Base-by-base conservation (phyloP, 2,329 filamentous ascomycete genomes). In the Rutstroemia sp. region DNA sequence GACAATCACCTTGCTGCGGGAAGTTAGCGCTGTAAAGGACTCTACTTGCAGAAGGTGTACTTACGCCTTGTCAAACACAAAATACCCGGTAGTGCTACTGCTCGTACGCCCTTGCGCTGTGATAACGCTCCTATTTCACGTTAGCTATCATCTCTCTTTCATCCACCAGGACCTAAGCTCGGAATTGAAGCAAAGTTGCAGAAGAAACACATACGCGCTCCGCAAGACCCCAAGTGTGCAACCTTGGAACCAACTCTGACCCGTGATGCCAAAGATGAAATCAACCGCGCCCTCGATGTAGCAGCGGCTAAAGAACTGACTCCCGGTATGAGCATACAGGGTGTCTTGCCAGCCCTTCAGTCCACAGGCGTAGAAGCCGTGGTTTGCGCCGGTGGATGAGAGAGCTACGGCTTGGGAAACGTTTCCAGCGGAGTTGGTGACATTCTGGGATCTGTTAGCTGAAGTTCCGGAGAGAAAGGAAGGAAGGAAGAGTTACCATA, bases 321-420 rank as follows among this genome's bases (percentile, higher is more conserved):
- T 70, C 59, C 82, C 82, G 46, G 69, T 71, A 60, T 80, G 69
- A 42, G 70, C 64, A 5, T 78, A 71, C 48, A 79, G 59, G 0
- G 80, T 82, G 65, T 83, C 81, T 66, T 85, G 80, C 61, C 74
- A 79, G 6, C 80, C 80, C 38, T 72, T 72, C 61, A 84, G 73
- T 55, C 75, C 70, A 54, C 75, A 76, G 16, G 71, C 80, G 61
- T 83, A 83, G 69, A 80, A 83, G 34, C 76, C 78, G 68, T 82
- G 78, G 52, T 75, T 72, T 56, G 27, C 27, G 10, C 27, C 27
- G 8, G 27, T 30, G 27, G 27, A 30, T 9, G 27, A 30, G 8
- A 30, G 27, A 30, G 27, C 27, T 30, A 30, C 27, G 27, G 27
- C 27, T 30, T 30, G 27, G 1, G 27, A 30, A 10, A 30, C 27